phyloP scores from a whole-genome alignment of 2,329 filamentous ascomycete genomes.

The Pseudogymnoascus sp. region DNA sequence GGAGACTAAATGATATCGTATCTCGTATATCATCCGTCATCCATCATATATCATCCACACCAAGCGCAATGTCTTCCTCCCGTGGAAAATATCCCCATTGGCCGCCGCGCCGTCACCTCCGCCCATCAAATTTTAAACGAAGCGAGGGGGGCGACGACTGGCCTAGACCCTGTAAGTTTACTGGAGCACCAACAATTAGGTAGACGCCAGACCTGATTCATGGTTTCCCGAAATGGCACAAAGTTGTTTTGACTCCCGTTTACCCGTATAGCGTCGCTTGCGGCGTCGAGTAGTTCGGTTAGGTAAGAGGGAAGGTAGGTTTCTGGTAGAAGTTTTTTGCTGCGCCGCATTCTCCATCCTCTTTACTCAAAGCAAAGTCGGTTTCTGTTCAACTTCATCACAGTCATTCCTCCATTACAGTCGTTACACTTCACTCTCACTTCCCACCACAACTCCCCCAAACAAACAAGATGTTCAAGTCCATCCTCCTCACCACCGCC shows the following conservation, averaged over 20 bases:
- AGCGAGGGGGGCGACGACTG: neutral
- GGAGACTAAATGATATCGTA: no score
- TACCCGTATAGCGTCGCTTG: neutral
- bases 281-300: neutral
- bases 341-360: neutral
- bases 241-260: neutral
- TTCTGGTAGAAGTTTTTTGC: neutral
- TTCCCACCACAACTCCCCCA: neutral
- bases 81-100: neutral
- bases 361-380: neutral
- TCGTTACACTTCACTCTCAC: neutral
- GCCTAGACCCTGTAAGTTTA: neutral
- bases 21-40: no score
- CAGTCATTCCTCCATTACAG: neutral
- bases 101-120: neutral
- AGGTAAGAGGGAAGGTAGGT: neutral
- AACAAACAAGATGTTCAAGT: conserved; percentile 8
- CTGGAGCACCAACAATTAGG: neutral
- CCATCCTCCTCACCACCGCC: neutral
- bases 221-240: neutral
- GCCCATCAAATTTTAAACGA: neutral
- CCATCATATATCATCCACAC: neutral
- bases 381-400: neutral
- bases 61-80: neutral
- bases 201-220: neutral